Conservation (phyloP, 2,329 filamentous ascomycete species). For the Penicillium frequentans region DNA sequence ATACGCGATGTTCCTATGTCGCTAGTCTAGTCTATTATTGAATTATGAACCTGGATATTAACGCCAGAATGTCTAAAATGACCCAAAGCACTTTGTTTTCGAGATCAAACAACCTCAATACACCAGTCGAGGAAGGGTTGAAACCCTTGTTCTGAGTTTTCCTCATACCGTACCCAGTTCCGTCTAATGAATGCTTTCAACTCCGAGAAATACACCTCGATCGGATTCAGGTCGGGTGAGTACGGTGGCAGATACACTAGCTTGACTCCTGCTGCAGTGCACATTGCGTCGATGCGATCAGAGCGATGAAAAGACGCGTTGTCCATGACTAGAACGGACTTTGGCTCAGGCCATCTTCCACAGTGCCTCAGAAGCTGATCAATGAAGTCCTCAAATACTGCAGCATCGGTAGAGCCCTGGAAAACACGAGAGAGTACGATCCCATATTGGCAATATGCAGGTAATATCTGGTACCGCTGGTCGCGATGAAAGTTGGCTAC, state of each 20-base stretch:
- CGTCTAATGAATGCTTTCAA: not conserved
- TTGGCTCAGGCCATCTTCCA: not conserved
- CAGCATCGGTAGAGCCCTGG: not conserved
- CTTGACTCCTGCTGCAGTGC: not conserved
- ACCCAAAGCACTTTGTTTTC: conserved; percentile 1
- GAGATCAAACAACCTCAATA: not conserved
- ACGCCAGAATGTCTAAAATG: not conserved
- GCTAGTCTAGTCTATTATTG: not conserved
- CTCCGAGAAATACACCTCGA: not conserved
- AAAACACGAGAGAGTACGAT: not conserved
- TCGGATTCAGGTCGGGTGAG: not conserved
- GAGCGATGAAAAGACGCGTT: not conserved
- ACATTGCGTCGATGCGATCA: not conserved
- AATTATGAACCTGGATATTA: not conserved
- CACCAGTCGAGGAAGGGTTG: not conserved
- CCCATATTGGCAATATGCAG: not conserved
- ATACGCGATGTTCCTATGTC: not conserved
- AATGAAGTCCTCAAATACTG: not conserved
- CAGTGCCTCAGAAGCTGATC: not conserved
- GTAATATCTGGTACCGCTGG: not conserved
- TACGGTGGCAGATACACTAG: not conserved
- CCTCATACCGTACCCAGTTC: not conserved
- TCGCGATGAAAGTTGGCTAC: not conserved
- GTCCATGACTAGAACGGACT: too few relatives aligned
- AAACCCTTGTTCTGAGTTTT: not conserved